Percentiles rank a stretch among this genome's conserved stretches.
Evolutionary conservation across 352 stramenopile species (phyloP).

Genomic region (Globisporangium parvum): DNA sequence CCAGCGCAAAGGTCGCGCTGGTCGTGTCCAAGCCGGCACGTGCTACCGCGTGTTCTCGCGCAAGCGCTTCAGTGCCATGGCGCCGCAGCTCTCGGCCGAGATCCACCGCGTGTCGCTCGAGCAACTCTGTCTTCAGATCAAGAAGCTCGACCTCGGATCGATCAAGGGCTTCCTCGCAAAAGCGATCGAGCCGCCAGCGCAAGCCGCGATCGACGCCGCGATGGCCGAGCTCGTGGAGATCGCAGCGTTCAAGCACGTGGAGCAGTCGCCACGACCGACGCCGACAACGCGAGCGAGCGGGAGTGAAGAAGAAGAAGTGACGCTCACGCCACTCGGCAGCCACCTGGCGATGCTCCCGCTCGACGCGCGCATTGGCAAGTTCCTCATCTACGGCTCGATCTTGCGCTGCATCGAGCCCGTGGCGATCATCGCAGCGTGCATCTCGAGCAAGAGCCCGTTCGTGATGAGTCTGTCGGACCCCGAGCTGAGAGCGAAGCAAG

Average conservation of each 20-base stretch:
- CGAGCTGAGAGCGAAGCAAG: slow-evolving; percentile 47
- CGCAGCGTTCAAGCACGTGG: slow-evolving; percentile 60
- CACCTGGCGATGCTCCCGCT: slow-evolving; percentile 79
- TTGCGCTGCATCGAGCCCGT: slow-evolving; percentile 79
- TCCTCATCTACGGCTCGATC: slow-evolving; percentile 85
- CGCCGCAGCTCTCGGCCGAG: slow-evolving; percentile 71
- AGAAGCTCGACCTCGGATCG: slow-evolving; percentile 71
- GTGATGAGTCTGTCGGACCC: slow-evolving; percentile 64
- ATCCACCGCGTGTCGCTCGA: slow-evolving; percentile 86
- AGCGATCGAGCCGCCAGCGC: slow-evolving; percentile 90
- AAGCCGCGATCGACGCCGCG: slow-evolving; percentile 87
- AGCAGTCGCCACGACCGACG: background rate
- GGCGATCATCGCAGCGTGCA: slow-evolving; percentile 75
- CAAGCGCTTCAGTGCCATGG: slow-evolving; percentile 54
- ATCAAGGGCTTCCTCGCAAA: slow-evolving; percentile 71
- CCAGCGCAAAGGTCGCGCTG: slow-evolving; percentile 78
- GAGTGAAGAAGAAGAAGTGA: slow-evolving; percentile 52
- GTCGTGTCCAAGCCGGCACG: slow-evolving; percentile 68
- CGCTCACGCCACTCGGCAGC: slow-evolving; percentile 92
- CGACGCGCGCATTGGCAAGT: slow-evolving; percentile 84
- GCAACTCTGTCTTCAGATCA: slow-evolving; percentile 84
- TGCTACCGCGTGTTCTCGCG: slow-evolving; percentile 78
- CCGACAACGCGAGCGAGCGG: slow-evolving; percentile 8
- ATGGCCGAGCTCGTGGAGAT: slow-evolving; percentile 90
- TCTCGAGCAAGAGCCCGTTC: slow-evolving; percentile 77